A percentile compares a stretch with the other conserved stretches of the same genome.
Evolutionary conservation across 345 rosid species (phyloP).

Genomic region (Stellera chamaejasme): DNA sequence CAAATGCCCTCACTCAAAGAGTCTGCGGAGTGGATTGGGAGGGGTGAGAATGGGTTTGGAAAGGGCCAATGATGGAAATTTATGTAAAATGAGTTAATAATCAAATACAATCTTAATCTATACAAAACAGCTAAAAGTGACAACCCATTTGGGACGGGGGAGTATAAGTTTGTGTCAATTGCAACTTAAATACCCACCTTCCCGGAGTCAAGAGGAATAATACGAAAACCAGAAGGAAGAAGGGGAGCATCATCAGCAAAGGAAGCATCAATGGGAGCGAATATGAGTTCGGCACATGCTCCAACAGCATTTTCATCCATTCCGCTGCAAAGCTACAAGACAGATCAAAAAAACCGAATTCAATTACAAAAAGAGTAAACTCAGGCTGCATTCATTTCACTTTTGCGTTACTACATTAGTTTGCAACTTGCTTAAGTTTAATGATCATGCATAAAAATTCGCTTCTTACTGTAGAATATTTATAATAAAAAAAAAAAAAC

Average conservation of each 20-base stretch:
- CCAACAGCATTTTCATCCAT: conserved; percentile 96
- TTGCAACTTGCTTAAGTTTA: no score
- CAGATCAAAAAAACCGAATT: neutral
- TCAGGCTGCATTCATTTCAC: no score
- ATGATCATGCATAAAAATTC: no score
- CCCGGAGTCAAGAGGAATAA: conserved; percentile 90
- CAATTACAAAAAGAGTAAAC: neutral
- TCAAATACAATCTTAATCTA: no score
- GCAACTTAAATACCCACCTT: conserved; percentile 41
- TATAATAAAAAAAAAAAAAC: no score
- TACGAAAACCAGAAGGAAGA: conserved; percentile 96
- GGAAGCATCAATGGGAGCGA: conserved; percentile 96
- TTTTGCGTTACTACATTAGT: no score
- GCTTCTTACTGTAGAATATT: no score
- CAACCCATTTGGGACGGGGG: neutral
- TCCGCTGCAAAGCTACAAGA: conserved; percentile 80
- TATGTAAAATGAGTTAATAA: no score
- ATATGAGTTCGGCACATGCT: conserved; percentile 93
- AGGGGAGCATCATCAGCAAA: conserved; percentile 99
- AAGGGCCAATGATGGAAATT: no score
- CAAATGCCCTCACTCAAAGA: neutral
- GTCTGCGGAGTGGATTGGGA: neutral
- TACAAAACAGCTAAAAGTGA: no score
- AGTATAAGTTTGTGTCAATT: neutral
- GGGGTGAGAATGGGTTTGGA: no score